phyloP scores from a whole-genome alignment of 495 filamentous ascomycete genomes.

The Daldinia decipiens region DNA sequence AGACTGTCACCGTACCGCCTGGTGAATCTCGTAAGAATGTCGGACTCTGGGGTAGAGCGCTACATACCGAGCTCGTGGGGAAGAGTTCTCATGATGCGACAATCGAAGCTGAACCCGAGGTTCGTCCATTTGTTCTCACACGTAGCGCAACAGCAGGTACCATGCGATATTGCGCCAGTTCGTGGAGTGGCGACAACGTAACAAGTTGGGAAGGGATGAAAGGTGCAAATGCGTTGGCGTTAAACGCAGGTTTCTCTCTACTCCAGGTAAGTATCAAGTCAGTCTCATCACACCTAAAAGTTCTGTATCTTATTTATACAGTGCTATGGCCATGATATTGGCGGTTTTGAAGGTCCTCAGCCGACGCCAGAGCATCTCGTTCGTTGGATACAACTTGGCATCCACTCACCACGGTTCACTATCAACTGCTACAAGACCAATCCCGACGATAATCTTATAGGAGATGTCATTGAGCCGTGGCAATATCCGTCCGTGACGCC shows the following conservation, averaged over 20 bases:
- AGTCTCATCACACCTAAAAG: not conserved
- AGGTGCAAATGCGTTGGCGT: constrained; percentile 70
- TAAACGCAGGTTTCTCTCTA: constrained; percentile 73
- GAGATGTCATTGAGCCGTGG: constrained; percentile 77
- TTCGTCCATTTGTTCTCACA: constrained; percentile 72
- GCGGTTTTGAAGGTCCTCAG: constrained; percentile 76
- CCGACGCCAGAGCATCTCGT: constrained; percentile 74
- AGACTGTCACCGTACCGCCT: constrained; percentile 49
- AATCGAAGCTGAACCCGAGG: constrained; percentile 62
- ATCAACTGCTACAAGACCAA: constrained; percentile 82
- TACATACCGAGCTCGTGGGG: constrained; percentile 73
- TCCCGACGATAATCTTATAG: constrained; percentile 65
- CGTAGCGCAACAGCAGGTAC: constrained; percentile 74
- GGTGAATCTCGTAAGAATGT: constrained; percentile 54
- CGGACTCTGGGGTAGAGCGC: constrained; percentile 70
- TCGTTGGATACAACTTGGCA: constrained; percentile 75
- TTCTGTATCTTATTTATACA: constrained; percentile 38
- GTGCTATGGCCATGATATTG: constrained; percentile 76
- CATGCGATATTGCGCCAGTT: constrained; percentile 71
- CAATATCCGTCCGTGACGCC: constrained; percentile 73
- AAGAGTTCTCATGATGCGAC: constrained; percentile 73
- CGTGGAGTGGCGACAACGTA: constrained; percentile 75
- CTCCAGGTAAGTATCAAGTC: constrained; percentile 55
- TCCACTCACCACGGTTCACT: constrained; percentile 73
- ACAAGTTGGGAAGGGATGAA: constrained; percentile 76